Percentiles rank a stretch among this genome's conserved stretches.
These are phyloP conservation scores for Bipolaris sorokiniana DNA, from an alignment of 2,329 filamentous ascomycete genomes.

Conservation along the genomic window DNA sequence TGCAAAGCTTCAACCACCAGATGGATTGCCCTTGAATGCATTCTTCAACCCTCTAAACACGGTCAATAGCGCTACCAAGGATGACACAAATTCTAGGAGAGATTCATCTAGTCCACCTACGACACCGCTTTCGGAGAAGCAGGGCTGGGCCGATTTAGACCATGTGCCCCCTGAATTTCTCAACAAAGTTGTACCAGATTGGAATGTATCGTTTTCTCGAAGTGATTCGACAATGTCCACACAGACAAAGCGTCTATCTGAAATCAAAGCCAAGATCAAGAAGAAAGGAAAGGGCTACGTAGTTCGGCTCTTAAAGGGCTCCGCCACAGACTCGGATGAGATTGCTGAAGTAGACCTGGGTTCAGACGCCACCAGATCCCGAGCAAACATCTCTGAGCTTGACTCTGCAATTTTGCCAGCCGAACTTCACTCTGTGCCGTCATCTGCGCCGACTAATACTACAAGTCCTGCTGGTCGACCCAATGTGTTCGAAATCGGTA, in stretches of 20 bases:
- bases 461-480: neutral
- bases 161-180: constrained; percentile 39
- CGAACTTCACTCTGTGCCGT: constrained; percentile 28
- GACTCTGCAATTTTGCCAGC: constrained; percentile 21
- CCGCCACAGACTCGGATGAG: constrained; percentile 30
- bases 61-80: constrained; percentile 22
- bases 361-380: constrained; percentile 4
- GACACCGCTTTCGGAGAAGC: constrained; percentile 32
- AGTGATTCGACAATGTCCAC: constrained; percentile 35
- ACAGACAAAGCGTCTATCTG: constrained; percentile 34
- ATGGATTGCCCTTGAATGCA: constrained; percentile 12
- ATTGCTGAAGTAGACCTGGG: constrained; percentile 39
- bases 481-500: constrained; percentile 34
- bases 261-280: constrained; percentile 43
- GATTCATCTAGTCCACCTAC: constrained; percentile 28
- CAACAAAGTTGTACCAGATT: constrained; percentile 40
- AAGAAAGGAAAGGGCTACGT: constrained; percentile 45
- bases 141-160: constrained; percentile 40
- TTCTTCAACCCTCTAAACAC: constrained; percentile 20
- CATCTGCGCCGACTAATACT: neutral
- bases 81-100: constrained; percentile 19
- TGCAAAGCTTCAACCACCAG: constrained; percentile 16
- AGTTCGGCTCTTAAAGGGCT: constrained; percentile 38
- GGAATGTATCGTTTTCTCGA: constrained; percentile 35
- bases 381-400: constrained; percentile 22